Evolutionary conservation across 106 monocot species (phyloP).

Genomic region (Xerophyta viscosa): DNA sequence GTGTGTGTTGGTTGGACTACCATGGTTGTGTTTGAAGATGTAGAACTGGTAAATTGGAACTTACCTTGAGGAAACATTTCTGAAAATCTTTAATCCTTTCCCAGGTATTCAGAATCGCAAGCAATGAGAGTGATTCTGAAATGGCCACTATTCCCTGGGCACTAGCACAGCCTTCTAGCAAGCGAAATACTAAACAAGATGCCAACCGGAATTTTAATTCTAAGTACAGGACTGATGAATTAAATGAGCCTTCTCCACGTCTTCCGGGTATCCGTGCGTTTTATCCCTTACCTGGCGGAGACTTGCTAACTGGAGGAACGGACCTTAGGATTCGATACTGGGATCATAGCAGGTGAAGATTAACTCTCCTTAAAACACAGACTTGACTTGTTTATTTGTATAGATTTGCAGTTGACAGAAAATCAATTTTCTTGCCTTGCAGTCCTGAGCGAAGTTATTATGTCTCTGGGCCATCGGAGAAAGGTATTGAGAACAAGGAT

Average conservation of each 20-base stretch:
- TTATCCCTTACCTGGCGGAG: constrained; percentile 83
- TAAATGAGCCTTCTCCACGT: constrained; percentile 65
- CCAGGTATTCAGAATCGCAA: constrained; percentile 64
- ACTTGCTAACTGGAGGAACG: constrained; percentile 77
- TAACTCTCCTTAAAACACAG: constrained; percentile 2
- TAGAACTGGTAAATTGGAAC: no score
- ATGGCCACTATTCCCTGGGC: constrained; percentile 50
- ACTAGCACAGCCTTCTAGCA: constrained; percentile 42
- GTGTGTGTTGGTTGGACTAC: no score
- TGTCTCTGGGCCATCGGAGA: constrained; percentile 71
- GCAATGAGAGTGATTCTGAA: constrained; percentile 54
- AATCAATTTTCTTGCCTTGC: constrained; percentile 15
- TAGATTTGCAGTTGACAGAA: not conserved
- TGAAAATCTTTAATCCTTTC: constrained; percentile 11
- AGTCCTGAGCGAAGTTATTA: constrained; percentile 74
- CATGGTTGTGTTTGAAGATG: no score
- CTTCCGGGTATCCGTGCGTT: constrained; percentile 69
- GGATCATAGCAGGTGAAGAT: constrained; percentile 70
- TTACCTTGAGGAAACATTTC: no score
- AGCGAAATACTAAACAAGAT: constrained; percentile 40
- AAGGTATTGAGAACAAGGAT: constrained; percentile 56
- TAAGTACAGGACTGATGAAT: constrained; percentile 71
- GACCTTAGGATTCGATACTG: constrained; percentile 88
- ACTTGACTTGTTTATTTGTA: not conserved
- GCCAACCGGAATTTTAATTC: constrained; percentile 32